Evolutionary conservation across 1,139 yeast genomes (phyloP), one percentile per base, ranked within the genome.

Genomic region (Lodderomyces margitis): DNA sequence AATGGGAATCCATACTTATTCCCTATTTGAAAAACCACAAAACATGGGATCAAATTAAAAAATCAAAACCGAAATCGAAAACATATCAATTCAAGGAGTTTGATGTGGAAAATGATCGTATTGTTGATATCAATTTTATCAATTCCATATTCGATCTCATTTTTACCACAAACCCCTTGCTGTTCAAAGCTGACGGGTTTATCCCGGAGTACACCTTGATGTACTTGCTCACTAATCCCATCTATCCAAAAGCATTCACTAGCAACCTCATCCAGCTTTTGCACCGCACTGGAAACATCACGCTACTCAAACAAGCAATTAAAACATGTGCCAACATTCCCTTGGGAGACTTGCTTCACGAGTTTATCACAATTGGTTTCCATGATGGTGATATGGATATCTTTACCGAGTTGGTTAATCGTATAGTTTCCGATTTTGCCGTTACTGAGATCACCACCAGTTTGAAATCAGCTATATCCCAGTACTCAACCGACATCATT

Each of bases 211-310:
- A 66, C 37, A 72, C 89, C 2, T 62, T 87, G 42, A 77, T 85
- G 5, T 91, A 87, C 57, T 69, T 89, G 33, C 70, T 91, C 47
- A 87, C 96, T 2, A 96, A 88, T 63, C 96, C 97, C 19, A 65
- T 87, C 25, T 88, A 84, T 61, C 96, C 97, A 8, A 64, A 70
- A 4, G 64, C 70, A 17, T 77, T 70, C 51, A 70, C 87, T 5
- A 65, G 66, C 2, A 83, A 81, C 1, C 62, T 91, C 37, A 61
- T 87, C 38, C 52, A 62, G 7, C 69, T 74, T 37, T 70, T 88
- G 31, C 52, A 57, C 34, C 49, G 52, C 6, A 47, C 56, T 12
- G 58, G 61, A 17, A 71, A 77, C 47, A 80, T 86, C 31, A 75
- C 85, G 41, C 70, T 89, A 45, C 74, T 85, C 58, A 80, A 88